These are phyloP conservation scores for Pilasporangium apinafurcum DNA, from an alignment of 352 stramenopile genomes.

Conservation along the genomic window DNA sequence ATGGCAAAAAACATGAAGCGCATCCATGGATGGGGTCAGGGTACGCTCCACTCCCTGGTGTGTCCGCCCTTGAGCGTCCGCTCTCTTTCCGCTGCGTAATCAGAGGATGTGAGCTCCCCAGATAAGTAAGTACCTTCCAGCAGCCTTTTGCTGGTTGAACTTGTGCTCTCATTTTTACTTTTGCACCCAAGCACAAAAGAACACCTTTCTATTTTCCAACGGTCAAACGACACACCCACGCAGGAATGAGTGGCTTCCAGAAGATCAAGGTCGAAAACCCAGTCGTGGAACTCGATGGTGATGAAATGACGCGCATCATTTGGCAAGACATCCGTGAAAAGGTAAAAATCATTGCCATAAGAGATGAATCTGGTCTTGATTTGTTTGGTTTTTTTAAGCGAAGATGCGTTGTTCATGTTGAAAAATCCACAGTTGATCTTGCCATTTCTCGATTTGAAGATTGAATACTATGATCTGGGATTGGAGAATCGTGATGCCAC, in stretches of 20 bases:
- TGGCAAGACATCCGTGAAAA: constrained; percentile 60
- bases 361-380: no score
- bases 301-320: constrained; percentile 85
- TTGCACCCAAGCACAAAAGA: background rate
- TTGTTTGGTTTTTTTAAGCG: background rate
- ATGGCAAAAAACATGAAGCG: no score
- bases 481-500: constrained; percentile 77
- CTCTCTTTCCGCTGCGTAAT: no score
- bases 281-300: constrained; percentile 80
- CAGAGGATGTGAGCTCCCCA: no score
- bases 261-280: constrained; percentile 80
- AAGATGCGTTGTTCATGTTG: background rate
- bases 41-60: no score
- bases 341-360: constrained; percentile 12
- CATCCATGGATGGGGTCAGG: no score
- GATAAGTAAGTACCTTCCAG: no score
- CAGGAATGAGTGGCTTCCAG: constrained; percentile 22
- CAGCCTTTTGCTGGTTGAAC: no score
- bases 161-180: no score
- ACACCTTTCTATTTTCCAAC: no score
- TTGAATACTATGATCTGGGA: constrained; percentile 84
- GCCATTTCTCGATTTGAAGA: constrained; percentile 78
- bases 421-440: constrained; percentile 45
- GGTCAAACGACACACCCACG: no score
- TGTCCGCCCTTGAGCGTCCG: no score